Percentiles rank a stretch among this genome's conserved stretches.
phyloP scores from a whole-genome alignment of 179 eudicot genomes.

The Nepenthes alata region DNA sequence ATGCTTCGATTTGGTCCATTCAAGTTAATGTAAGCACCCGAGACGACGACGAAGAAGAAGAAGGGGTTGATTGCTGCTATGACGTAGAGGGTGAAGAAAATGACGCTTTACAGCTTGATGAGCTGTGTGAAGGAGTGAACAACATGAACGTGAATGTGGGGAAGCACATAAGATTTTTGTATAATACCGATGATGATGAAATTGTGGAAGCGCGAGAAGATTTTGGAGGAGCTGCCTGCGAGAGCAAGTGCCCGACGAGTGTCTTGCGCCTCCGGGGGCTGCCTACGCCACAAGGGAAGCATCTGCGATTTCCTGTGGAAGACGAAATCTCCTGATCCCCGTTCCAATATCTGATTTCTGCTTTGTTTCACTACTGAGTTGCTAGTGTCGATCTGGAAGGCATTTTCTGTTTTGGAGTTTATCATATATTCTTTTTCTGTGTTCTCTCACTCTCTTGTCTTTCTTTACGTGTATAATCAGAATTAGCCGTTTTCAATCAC shows the following conservation, averaged over 20 bases:
- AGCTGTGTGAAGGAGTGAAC: constrained; percentile 56
- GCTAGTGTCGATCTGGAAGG: no score
- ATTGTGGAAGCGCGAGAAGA: constrained; percentile 32
- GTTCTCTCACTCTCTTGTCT: no score
- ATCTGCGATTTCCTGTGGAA: constrained; percentile 43
- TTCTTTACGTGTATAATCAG: no score
- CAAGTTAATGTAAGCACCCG: constrained; percentile 65
- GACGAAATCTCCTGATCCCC: no score
- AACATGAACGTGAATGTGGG: constrained; percentile 40
- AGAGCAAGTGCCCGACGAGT: not conserved
- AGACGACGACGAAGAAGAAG: constrained; percentile 34
- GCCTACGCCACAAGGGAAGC: constrained; percentile 65
- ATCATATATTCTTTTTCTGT: no score
- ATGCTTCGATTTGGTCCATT: constrained; percentile 65
- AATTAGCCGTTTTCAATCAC: no score
- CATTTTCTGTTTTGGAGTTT: no score
- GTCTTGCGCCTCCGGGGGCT: constrained; percentile 44
- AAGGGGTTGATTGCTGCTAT: constrained; percentile 2
- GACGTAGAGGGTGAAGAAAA: constrained; percentile 8
- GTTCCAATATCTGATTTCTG: no score
- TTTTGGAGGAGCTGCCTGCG: not conserved
- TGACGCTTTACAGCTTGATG: constrained; percentile 12
- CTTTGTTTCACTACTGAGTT: no score
- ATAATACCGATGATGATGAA: constrained; percentile 66
- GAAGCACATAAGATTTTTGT: constrained; percentile 55